Percentiles rank a stretch among this genome's conserved stretches.
Evolutionary conservation across 345 rosid genomes (phyloP).

Genomic region (Kandelia obovata): DNA sequence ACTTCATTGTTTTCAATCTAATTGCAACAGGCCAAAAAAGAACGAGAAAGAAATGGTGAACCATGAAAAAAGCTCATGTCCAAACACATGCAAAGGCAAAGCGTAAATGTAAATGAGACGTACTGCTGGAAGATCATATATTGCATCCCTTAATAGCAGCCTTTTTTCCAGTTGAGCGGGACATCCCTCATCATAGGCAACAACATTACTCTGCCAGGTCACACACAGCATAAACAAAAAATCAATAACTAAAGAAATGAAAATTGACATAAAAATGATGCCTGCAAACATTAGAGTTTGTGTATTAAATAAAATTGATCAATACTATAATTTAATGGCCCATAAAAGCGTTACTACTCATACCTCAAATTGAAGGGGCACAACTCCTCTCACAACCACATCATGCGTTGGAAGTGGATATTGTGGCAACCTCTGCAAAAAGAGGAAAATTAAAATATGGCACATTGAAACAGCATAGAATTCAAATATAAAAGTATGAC

Average conservation of each 20-base stretch:
- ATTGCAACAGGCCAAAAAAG: background rate
- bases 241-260: background rate
- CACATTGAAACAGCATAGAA: background rate
- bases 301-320: background rate
- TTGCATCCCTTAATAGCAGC: slow-evolving; percentile 48
- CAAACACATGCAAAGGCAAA: background rate
- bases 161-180: slow-evolving; percentile 28
- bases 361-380: slow-evolving; percentile 68
- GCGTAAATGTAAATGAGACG: slow-evolving; percentile 9
- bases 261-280: background rate
- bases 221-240: background rate
- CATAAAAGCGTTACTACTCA: background rate
- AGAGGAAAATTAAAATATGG: background rate
- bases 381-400: slow-evolving; percentile 49
- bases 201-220: slow-evolving; percentile 36
- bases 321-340: no score
- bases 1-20: slow-evolving; percentile 44
- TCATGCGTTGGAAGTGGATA: slow-evolving; percentile 83
- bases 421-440: slow-evolving; percentile 57
- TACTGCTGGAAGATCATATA: slow-evolving; percentile 58
- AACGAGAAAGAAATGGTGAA: background rate
- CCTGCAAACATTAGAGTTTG: background rate
- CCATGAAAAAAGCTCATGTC: no score
- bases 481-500: background rate
- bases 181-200: slow-evolving; percentile 45